Conservation (phyloP, 345 rosid species). For the Dipteronia sinensis region DNA sequence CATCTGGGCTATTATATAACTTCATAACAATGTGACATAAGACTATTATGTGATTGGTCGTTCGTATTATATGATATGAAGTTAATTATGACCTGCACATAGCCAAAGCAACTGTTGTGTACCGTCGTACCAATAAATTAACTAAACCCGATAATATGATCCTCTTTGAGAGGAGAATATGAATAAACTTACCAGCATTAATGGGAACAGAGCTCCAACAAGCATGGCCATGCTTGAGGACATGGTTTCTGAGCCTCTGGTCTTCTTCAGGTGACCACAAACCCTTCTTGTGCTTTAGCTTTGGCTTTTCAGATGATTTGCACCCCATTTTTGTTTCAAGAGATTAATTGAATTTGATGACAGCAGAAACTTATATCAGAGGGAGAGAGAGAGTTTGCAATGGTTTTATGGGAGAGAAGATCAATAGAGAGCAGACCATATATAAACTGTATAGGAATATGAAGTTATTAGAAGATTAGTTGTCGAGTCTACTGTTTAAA, state of each 20-base stretch:
- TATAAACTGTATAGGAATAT: conserved; percentile 13
- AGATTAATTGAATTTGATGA: conserved; percentile 12
- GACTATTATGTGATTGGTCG: too few relatives aligned
- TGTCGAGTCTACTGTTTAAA: conserved; percentile 16
- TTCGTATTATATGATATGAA: too few relatives aligned
- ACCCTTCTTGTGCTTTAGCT: conserved; percentile 76
- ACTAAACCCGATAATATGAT: too few relatives aligned
- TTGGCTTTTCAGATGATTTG: conserved; percentile 51
- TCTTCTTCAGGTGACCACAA: conserved; percentile 99
- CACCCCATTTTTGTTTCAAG: conserved; percentile 35
- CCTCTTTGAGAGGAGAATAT: too few relatives aligned
- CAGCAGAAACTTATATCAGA: not conserved
- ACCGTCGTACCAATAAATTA: not conserved
- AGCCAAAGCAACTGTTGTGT: too few relatives aligned
- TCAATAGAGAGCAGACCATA: conserved; percentile 40
- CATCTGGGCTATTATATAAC: too few relatives aligned
- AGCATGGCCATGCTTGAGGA: conserved; percentile 71
- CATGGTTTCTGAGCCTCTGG: conserved; percentile 59
- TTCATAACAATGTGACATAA: not conserved
- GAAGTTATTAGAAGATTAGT: conserved; percentile 26
- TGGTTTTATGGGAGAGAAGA: conserved; percentile 7
- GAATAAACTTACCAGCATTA: conserved; percentile 60
- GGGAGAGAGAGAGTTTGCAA: conserved; percentile 17
- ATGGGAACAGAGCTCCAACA: conserved; percentile 91
- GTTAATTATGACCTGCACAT: too few relatives aligned